Conservation (phyloP, 108 stramenopile species). For the Pinguiococcus pyrenoidosus region DNA sequence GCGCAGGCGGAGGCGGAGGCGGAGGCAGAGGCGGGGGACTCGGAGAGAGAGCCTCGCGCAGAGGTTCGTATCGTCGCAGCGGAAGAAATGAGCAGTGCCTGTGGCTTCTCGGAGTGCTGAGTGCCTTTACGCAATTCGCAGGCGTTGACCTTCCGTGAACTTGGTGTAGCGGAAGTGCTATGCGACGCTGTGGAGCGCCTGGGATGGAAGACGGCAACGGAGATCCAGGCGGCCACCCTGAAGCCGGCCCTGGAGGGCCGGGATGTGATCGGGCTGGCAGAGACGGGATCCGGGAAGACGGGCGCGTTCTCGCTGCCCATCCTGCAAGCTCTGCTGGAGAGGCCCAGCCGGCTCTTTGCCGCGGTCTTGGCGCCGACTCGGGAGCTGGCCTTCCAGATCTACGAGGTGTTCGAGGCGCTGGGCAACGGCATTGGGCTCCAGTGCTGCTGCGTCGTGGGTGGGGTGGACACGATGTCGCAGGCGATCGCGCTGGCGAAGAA, state of each 20-base stretch:
- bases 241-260: conserved; percentile 73
- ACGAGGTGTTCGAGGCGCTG: conserved; percentile 81
- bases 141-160: conserved; percentile 54
- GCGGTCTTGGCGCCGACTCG: conserved; percentile 90
- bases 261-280: conserved; percentile 39
- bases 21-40: too few relatives aligned
- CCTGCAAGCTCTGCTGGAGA: conserved; percentile 56
- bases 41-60: too few relatives aligned
- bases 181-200: conserved; percentile 61
- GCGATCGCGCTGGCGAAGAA: conserved; percentile 85
- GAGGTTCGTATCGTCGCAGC: not conserved
- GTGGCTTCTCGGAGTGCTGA: not conserved
- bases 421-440: conserved; percentile 73
- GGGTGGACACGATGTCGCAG: conserved; percentile 76
- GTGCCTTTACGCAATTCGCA: conserved; percentile 35
- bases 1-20: too few relatives aligned
- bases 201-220: conserved; percentile 80
- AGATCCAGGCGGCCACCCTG: conserved; percentile 75
- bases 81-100: not conserved
- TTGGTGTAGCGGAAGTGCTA: conserved; percentile 65
- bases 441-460: conserved; percentile 88
- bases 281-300: conserved; percentile 48
- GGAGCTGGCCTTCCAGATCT: conserved; percentile 98
- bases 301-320: conserved; percentile 46
- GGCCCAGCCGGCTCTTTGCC: conserved; percentile 67